These are phyloP conservation scores for Fusarium aywerte DNA, from an alignment of 2,329 filamentous ascomycete species.

Conservation along the genomic window DNA sequence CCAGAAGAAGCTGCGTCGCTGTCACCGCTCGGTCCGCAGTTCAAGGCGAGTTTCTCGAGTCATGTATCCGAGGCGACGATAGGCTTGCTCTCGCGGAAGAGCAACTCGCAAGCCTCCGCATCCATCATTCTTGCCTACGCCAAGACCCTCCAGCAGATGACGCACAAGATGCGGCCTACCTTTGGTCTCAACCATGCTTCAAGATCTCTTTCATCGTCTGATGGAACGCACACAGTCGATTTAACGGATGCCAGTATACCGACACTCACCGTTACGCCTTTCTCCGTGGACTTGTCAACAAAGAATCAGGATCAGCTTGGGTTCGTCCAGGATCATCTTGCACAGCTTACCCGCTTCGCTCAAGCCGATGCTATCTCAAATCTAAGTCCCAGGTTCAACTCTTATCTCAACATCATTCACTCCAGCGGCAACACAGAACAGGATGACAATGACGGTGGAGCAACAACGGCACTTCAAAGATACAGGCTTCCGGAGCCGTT, in stretches of 20 bases:
- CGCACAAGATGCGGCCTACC: not conserved
- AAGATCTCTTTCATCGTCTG: not conserved
- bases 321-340: slow-evolving; percentile 9
- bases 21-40: not conserved
- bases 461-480: not conserved
- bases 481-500: slow-evolving; percentile 17
- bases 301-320: not conserved
- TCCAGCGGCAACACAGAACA: accelerated
- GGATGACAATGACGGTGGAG: accelerated
- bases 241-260: slow-evolving; percentile 5
- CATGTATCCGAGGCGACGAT: accelerated
- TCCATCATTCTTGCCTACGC: slow-evolving; percentile 11
- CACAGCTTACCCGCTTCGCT: slow-evolving; percentile 5
- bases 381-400: slow-evolving; percentile 1
- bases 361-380: not conserved
- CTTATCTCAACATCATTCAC: slow-evolving; percentile 19
- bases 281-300: not conserved
- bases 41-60: not conserved
- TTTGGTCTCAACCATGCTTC: slow-evolving; percentile 30
- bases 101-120: not conserved
- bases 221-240: slow-evolving; percentile 10
- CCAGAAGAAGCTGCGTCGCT: accelerated
- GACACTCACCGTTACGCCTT: slow-evolving; percentile 6
- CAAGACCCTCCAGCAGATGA: not conserved
- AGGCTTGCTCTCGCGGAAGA: not conserved